Percentiles rank a stretch among this genome's conserved stretches.
These are phyloP conservation scores for Penicillium sp. DNA, from an alignment of 2,329 filamentous ascomycete genomes.

Conservation along the genomic window DNA sequence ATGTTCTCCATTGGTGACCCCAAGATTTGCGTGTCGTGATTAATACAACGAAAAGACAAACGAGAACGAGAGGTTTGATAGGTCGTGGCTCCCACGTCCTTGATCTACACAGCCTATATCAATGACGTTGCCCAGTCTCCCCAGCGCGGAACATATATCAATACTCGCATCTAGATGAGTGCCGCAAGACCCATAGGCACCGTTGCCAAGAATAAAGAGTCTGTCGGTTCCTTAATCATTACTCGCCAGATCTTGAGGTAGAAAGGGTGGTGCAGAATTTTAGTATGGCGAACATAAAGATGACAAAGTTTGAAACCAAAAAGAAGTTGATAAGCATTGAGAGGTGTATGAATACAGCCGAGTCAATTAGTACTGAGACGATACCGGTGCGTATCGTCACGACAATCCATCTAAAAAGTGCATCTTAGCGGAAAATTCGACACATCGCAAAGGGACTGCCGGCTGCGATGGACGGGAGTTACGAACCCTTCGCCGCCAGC, in stretches of 20 bases:
- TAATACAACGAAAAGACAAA: conserved; percentile 53
- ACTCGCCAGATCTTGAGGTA: conserved; percentile 63
- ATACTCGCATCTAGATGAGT: conserved; percentile 61
- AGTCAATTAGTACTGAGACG: conserved; percentile 60
- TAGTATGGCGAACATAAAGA: conserved; percentile 60
- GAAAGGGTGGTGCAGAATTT: conserved; percentile 57
- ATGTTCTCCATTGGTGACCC: conserved; percentile 30
- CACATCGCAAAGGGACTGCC: not conserved
- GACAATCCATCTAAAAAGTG: conserved; percentile 52
- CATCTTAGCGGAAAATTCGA: not conserved
- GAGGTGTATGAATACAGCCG: conserved; percentile 59
- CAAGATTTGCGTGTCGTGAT: not conserved
- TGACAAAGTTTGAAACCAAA: conserved; percentile 58
- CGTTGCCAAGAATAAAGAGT: conserved; percentile 64
- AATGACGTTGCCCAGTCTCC: conserved; percentile 50
- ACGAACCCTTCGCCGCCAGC: conserved; percentile 45
- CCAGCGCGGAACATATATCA: conserved; percentile 57
- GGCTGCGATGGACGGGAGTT: conserved; percentile 58
- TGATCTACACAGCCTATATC: conserved; percentile 52
- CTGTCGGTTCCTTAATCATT: conserved; percentile 63
- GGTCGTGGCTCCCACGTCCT: conserved; percentile 46
- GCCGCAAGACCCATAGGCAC: conserved; percentile 65
- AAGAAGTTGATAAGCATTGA: conserved; percentile 60
- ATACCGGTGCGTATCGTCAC: conserved; percentile 68
- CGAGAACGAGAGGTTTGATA: conserved; percentile 46